Evolutionary conservation across 2,329 filamentous ascomycete species (phyloP).

Genomic region (Calycina marina): DNA sequence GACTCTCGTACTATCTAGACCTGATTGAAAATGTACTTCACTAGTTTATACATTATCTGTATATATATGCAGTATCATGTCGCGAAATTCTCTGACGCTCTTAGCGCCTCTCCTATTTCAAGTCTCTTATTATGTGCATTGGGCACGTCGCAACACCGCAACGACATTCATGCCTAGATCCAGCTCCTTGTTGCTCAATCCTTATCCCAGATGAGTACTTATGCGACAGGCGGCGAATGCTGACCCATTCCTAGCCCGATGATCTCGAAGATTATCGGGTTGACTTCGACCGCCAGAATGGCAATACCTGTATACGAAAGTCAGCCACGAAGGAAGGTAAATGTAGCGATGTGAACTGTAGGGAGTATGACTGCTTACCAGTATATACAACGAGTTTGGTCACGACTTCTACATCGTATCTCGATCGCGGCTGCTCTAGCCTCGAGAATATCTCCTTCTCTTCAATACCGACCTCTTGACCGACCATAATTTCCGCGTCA

Average conservation of each 20-base stretch:
- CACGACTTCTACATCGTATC: slow-evolving; percentile 97
- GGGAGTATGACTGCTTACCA: no score
- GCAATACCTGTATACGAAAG: slow-evolving; percentile 48
- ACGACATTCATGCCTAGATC: no score
- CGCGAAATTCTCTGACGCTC: no score
- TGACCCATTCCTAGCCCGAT: slow-evolving; percentile 26
- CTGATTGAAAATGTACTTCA: no score
- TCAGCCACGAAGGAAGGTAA: slow-evolving; percentile 8
- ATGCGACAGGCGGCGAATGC: slow-evolving; percentile 8
- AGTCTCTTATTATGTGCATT: no score
- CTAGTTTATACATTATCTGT: no score
- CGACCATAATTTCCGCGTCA: slow-evolving; percentile 23
- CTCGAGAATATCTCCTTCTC: slow-evolving; percentile 73
- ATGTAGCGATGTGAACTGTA: not conserved
- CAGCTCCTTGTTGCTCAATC: no score
- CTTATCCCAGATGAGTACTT: no score
- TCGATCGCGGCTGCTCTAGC: slow-evolving; percentile 72
- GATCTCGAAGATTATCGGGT: slow-evolving; percentile 29
- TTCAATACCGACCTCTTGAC: slow-evolving; percentile 35
- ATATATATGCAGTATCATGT: no score
- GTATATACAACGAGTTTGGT: slow-evolving; percentile 93
- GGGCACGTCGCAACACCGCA: no score
- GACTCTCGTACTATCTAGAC: no score
- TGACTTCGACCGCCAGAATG: slow-evolving; percentile 49
- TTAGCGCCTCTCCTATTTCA: no score